Evolutionary conservation across 371 early-diverging fungal genomes (phyloP), one percentile per base, ranked within the genome.

Genomic region (Circinella minor): DNA sequence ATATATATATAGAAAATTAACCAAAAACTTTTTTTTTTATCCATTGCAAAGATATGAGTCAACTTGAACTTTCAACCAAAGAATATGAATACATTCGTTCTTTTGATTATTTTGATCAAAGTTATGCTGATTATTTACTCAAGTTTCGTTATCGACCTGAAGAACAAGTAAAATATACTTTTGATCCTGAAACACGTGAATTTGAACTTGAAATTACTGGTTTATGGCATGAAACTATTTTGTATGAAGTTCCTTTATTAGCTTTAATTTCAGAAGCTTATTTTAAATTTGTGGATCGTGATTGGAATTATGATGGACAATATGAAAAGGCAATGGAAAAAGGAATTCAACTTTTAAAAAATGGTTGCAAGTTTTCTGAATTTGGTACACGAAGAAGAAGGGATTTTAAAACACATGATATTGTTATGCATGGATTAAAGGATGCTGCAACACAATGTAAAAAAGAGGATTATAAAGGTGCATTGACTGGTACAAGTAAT

Each of bases 321-420:
- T 69, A 71, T 10, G 90, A 91, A 63, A 70, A 74, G 1, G 88
- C 89, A 14, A 20, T 61, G 0, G 68, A 72, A 48, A 93, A 94
- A 75, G 81, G 86, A 10, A 61, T 69, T n/a, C 48, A 59, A 17
- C 75, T 94, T 0, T 64, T 88, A 9, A 73, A 79, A 6, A 77
- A 79, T 10, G 91, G 91, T 10, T 91, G 91, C 79, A 77, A 69
- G 36, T 93, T 94, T 75, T 87, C 92, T 6, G 94, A 94, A 63
- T 93, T 94, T 80, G 94, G 94, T 46, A 93, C 94, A 0, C 79
- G 94, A 17, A 76, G 94, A 47, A 80, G 94, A 17, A 88, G 94
- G 11, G 86, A 86, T 69, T 91, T 86, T 69, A 81, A 82, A 55
- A 87, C 92, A 0, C 94, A 93, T 47, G 86, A 90, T 65, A 81